phyloP scores from a whole-genome alignment of 805 yeast species.

The Jamesozyma hellenica region DNA sequence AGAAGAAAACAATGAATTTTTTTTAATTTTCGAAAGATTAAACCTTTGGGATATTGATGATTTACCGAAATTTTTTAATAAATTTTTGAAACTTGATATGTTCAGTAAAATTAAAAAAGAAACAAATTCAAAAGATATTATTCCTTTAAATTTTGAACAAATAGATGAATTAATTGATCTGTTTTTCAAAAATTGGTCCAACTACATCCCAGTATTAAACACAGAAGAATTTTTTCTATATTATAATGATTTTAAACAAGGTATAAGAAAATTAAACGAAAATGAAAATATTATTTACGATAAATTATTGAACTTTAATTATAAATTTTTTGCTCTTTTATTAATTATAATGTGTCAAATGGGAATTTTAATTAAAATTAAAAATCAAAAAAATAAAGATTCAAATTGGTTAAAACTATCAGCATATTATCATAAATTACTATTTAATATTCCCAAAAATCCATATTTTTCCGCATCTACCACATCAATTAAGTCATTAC shows the following conservation, averaged over 20 bases:
- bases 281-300: neutral
- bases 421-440: conserved; percentile 43
- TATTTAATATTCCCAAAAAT: conserved; percentile 53
- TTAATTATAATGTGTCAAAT: conserved; percentile 23
- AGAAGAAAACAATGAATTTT: neutral
- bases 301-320: conserved; percentile 10
- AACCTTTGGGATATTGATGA: conserved; percentile 26
- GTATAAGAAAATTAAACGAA: neutral
- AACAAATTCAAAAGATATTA: neutral
- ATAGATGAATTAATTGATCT: conserved; percentile 58
- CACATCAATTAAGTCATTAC: conserved; percentile 60
- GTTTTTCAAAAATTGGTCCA: conserved; percentile 73
- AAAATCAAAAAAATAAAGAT: conserved; percentile 9
- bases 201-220: conserved; percentile 58
- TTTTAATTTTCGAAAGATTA: conserved; percentile 7
- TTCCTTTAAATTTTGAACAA: conserved; percentile 12
- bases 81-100: conserved; percentile 18
- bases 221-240: conserved; percentile 55
- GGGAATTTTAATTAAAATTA: conserved; percentile 23
- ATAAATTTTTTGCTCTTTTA: conserved; percentile 24
- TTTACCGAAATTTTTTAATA: conserved; percentile 14
- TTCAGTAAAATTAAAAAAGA: neutral
- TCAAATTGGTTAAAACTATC: conserved; percentile 15
- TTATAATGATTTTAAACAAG: conserved; percentile 29
- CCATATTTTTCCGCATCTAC: conserved; percentile 46